Evolutionary conservation across 257 asterid species (phyloP), one percentile per base, ranked within the genome.

Genomic region (Handroanthus guayacan): DNA sequence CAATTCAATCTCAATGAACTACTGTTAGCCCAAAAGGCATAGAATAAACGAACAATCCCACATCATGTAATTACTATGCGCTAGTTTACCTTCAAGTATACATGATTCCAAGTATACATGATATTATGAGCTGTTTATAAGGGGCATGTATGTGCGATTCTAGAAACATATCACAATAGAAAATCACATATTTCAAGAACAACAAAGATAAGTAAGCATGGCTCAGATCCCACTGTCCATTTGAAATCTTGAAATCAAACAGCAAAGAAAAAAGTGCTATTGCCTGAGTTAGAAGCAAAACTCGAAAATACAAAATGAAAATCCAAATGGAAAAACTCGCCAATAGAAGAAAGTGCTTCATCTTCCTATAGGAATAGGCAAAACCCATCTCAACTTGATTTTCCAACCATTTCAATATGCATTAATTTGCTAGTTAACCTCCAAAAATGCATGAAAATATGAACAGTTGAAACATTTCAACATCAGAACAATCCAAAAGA

Each of bases 361-460:
- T 17, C 41, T 66, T 66, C 54, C n/a, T 17, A 45, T 3, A 67
- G 3, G 25, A 67, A 4, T 44, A 41, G 54, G 54, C 5, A 45
- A 50, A 10, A 67, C 14, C 31, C 31, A 54, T 10, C 55, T 69
- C 63, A 52, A 5, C 36, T 7, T 48, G 63, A n/a, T 51, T n/a
- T 51, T 52, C 62, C 64, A 12, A 9, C 64, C 13, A 20, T 38
- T 69, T 69, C 50, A 25, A 16, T 14, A n/a, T 55, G 67, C 47
- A 45, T 25, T 69, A 73, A 31, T 16, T 5, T n/a, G 36, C 1
- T 16, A 48, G 20, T 58, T 52, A n/a, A 41, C 66, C 34, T 69
- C 52, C 20, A 41, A 41, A 62, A 6, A 78, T 54, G 50, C 64
- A 74, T 17, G 72, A 18, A 38, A 18, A 10, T 17, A 10, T 39